phyloP scores from a whole-genome alignment of 345 rosid species.

The Linum tenue region DNA sequence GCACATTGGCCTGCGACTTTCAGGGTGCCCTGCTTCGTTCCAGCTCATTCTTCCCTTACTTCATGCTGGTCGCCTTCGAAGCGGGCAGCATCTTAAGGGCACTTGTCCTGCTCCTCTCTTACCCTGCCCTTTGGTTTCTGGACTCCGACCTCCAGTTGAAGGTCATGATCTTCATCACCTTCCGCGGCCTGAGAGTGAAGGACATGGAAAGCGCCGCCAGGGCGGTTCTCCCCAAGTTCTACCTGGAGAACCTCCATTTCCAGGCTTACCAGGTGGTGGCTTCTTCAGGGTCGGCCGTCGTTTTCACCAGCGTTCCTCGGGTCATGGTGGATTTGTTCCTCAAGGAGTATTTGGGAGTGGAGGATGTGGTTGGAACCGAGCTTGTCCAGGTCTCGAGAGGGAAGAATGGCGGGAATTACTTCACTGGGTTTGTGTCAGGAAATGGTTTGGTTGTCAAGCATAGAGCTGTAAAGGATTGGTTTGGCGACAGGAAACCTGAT shows the following conservation, averaged over 20 bases:
- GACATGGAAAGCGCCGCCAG: slow-evolving; percentile 51
- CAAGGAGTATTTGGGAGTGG: slow-evolving; percentile 50
- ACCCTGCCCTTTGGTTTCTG: slow-evolving; percentile 51
- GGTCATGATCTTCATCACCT: slow-evolving; percentile 59
- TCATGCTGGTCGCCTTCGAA: slow-evolving; percentile 93
- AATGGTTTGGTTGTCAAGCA: slow-evolving; percentile 61
- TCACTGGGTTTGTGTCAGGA: slow-evolving; percentile 55
- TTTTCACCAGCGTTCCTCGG: slow-evolving; percentile 65
- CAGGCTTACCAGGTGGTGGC: slow-evolving; percentile 46
- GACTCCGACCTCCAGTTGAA: slow-evolving; percentile 39
- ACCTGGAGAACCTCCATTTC: slow-evolving; percentile 62
- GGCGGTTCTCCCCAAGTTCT: slow-evolving; percentile 90
- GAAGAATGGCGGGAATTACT: slow-evolving; percentile 32
- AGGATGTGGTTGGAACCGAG: slow-evolving; percentile 67
- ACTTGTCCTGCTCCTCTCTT: slow-evolving; percentile 40
- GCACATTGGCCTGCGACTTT: slow-evolving; percentile 54
- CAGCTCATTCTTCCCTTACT: slow-evolving; percentile 67
- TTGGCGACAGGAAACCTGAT: slow-evolving; percentile 43
- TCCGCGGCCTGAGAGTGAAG: slow-evolving; percentile 55
- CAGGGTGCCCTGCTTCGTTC: slow-evolving; percentile 51
- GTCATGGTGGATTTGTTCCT: slow-evolving; percentile 76
- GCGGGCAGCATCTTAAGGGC: slow-evolving; percentile 78
- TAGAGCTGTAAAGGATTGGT: slow-evolving; percentile 47
- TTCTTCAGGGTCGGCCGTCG: slow-evolving; percentile 33
- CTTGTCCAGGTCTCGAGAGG: slow-evolving; percentile 11